Evolutionary conservation across 345 rosid species (phyloP), one percentile per base, ranked within the genome.

Genomic region (Ceriops decandra): DNA sequence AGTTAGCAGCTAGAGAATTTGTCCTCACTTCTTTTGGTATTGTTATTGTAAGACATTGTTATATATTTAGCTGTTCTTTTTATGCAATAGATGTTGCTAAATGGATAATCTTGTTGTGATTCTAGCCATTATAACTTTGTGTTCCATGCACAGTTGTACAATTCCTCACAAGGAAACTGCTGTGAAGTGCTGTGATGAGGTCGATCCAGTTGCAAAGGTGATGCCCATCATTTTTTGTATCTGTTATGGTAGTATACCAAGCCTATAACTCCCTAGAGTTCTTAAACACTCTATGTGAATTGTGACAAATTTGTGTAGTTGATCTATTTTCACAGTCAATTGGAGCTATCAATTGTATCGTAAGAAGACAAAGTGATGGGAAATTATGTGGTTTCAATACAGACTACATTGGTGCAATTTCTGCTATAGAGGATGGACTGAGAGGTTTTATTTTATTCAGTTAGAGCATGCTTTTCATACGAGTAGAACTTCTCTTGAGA

Each of bases 81-180:
- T 13, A 38, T 49, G 30, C 26, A 15, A 42, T 32, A 42, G 31
- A 20, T 52, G 21, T 56, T 62, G 64, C 53, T 38, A 42, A 36
- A 15, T 77, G 54, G 33, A 46, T 47, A 35, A 70, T 7, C 7
- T 60, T 32, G 54, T 49, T 49, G 59, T 60, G 61, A 9, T 53
- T 52, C 52, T 30, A 32, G 62, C 64, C 42, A 62, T 54, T 74
- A 19, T 57, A 63, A 46, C 49, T 58, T 17, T 72, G 59, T 21
- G 30, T 81, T 74, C 30, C 59, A 56, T 56, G 42, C 69, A 76
- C 90, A 95, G 99, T 78, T 84, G 89, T 81, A 87, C 97, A 57
- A 86, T 88, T 82, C 97, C 99, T 64, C 99, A 88, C 82, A 95
- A 91, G 79, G 96, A 91, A 83, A 86, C 81, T 62, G 96, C 95